Conservation (phyloP, 1,139 yeast genomes). For the Wickerhamiella pararugosa region DNA sequence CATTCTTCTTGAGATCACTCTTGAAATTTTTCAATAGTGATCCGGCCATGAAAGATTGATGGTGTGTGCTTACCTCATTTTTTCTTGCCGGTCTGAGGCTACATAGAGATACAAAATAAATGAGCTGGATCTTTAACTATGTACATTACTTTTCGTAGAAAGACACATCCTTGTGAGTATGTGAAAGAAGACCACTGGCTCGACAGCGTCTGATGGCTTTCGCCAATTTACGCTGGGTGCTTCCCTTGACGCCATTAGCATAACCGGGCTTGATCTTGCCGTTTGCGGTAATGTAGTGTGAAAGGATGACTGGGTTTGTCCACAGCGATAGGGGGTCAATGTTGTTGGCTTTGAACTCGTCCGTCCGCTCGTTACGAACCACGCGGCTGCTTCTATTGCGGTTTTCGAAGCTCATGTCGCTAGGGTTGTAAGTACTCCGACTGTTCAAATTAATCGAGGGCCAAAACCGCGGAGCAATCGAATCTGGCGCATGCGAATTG, state of each 20-base stretch:
- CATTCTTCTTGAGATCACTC: conserved; percentile 14
- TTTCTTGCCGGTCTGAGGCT: no score
- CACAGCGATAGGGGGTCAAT: conserved; percentile 22
- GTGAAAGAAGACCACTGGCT: conserved; percentile 50
- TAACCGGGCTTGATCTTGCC: conserved; percentile 54
- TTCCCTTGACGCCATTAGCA: conserved; percentile 39
- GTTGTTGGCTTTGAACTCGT: conserved; percentile 16
- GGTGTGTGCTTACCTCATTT: no score
- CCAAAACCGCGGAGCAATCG: no score
- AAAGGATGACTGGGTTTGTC: conserved; percentile 37
- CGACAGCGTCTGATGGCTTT: conserved; percentile 56
- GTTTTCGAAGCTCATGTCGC: no score
- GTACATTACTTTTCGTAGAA: background rate
- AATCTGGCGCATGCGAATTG: no score
- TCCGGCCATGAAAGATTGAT: conserved; percentile 11
- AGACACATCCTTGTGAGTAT: conserved; percentile 39
- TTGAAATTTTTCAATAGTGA: conserved; percentile 16
- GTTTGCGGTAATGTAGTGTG: conserved; percentile 39
- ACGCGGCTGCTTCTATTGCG: no score
- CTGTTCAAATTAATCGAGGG: no score
- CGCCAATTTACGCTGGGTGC: conserved; percentile 45
- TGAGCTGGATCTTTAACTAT: background rate
- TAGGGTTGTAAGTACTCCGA: no score
- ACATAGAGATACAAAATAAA: background rate
- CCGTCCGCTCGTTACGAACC: conserved; percentile 4